Percentiles rank a stretch among this genome's conserved stretches.
These are phyloP conservation scores for Daldinia bambusicola DNA, from an alignment of 495 filamentous ascomycete species.

Conservation along the genomic window DNA sequence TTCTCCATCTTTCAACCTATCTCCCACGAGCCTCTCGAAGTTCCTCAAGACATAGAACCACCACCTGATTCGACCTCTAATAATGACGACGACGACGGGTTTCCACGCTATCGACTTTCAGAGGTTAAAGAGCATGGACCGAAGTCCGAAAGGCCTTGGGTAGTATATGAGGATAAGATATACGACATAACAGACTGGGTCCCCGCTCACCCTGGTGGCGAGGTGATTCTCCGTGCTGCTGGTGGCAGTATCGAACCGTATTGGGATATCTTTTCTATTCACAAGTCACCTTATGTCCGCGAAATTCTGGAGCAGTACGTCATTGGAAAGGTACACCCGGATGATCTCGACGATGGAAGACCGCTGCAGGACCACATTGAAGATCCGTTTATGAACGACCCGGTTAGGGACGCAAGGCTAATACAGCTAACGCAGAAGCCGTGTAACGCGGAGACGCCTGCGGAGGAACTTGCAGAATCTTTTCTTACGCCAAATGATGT, in stretches of 20 bases:
- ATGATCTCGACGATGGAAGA: slow-evolving; percentile 62
- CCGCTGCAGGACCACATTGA: slow-evolving; percentile 59
- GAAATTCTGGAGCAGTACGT: slow-evolving; percentile 66
- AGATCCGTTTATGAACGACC: slow-evolving; percentile 66
- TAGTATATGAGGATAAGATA: slow-evolving; percentile 62
- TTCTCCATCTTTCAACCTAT: slow-evolving; percentile 42
- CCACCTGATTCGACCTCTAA: slow-evolving; percentile 26
- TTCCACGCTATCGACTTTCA: slow-evolving; percentile 58
- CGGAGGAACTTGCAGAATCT: slow-evolving; percentile 51
- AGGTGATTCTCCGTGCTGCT: slow-evolving; percentile 67
- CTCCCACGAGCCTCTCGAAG: slow-evolving; percentile 33
- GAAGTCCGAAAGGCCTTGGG: slow-evolving; percentile 60
- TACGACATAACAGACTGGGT: slow-evolving; percentile 71
- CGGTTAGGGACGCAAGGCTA: slow-evolving; percentile 59
- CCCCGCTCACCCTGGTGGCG: slow-evolving; percentile 66
- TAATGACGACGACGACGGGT: slow-evolving; percentile 47
- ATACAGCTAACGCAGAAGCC: slow-evolving; percentile 60
- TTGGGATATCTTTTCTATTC: slow-evolving; percentile 71
- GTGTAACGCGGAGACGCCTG: slow-evolving; percentile 67
- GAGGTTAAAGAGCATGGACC: slow-evolving; percentile 61
- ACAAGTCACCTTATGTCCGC: slow-evolving; percentile 65
- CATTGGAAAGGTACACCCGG: slow-evolving; percentile 62
- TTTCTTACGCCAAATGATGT: slow-evolving; percentile 65
- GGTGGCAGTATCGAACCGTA: slow-evolving; percentile 68
- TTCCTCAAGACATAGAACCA: slow-evolving; percentile 9